phyloP scores from a whole-genome alignment of 1,284 basidiomycete genomes.

The Tremellales sp. region DNA sequence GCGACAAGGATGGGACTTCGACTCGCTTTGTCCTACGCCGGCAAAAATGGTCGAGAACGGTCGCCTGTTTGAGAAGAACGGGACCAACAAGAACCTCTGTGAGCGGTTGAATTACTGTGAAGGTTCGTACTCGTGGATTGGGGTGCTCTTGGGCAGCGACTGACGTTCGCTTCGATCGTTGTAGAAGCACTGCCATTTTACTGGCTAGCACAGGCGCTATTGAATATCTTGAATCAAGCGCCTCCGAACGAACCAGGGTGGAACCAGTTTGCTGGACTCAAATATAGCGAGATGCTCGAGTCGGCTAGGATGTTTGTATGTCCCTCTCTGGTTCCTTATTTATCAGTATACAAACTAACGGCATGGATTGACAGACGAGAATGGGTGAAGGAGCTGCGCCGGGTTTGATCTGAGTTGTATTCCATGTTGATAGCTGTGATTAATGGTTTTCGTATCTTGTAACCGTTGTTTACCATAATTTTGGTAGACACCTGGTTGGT shows the following conservation, averaged over 20 bases:
- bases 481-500: too few relatives aligned
- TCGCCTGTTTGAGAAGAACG: not conserved
- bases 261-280: constrained; percentile 36
- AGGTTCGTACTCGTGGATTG: constrained; percentile 17
- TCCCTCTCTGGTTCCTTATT: not conserved
- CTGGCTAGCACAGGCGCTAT: constrained; percentile 48
- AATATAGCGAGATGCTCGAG: constrained; percentile 44
- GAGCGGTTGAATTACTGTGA: constrained; percentile 39
- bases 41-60: too few relatives aligned
- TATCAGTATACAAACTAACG: not conserved
- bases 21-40: constrained; percentile 39
- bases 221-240: constrained; percentile 37
- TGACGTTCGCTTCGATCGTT: constrained; percentile 4
- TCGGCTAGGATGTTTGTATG: constrained; percentile 40
- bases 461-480: too few relatives aligned
- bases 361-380: constrained; percentile 20
- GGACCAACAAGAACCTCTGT: not conserved
- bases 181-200: constrained; percentile 50
- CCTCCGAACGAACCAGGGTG: constrained; percentile 23
- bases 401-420: too few relatives aligned
- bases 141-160: not conserved
- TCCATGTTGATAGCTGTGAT: too few relatives aligned
- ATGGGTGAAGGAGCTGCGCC: constrained; percentile 34
- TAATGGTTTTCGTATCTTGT: too few relatives aligned
- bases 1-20: constrained; percentile 51